Base-by-base conservation (phyloP, 306 rosid genomes). In the Amphicarpaea edgeworthii region DNA sequence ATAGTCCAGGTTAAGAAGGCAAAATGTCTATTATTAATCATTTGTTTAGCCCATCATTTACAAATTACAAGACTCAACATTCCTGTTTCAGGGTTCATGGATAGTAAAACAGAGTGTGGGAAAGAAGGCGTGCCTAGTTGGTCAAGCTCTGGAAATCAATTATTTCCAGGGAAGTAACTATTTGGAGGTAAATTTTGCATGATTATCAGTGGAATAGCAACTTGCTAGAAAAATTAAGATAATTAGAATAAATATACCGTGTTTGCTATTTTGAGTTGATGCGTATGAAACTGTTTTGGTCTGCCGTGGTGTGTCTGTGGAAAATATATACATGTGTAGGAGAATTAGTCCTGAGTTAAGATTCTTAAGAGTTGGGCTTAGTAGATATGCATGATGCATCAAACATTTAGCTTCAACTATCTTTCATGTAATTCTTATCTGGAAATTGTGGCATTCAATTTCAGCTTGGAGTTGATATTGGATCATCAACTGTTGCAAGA, bases 41-140 rank as follows among this genome's bases (percentile, higher is more conserved):
- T 79, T 64, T 47, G 68, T 47, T 59, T 75, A 55, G 61, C 38
- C 51, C 21, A 4, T 41, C 58, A 51, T 55, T 55, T 34, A 1
- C 41, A 26, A 55, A 78, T 55, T 34, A 1, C 41, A 26, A 55
- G 81, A 62, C 41, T 47, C 70, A 49, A 54, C 63, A 62, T 81
- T 70, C 55, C 51, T 78, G 61, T 64, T 73, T 79, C 84, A 92
- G 99, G 99, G 99, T 77, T 92, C 97, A 60, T 95, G 99, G 99
- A 95, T 95, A 78, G 99, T 90, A 45, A 95, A 95, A 84, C 99
- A 92, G 77, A 92, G 97, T 77, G 99, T 95, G 70, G 99, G 97
- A 10, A 95, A 92, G 90, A 92, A 92, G 81, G 96, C 99, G 1
- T 95, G 99, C 87, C 84, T 95, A 76, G 16, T 95, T n/a, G 96